A percentile compares a stretch with the other conserved stretches of the same genome.
phyloP scores from a whole-genome alignment of 768 basidiomycete genomes.

The Gymnopilus junonius region DNA sequence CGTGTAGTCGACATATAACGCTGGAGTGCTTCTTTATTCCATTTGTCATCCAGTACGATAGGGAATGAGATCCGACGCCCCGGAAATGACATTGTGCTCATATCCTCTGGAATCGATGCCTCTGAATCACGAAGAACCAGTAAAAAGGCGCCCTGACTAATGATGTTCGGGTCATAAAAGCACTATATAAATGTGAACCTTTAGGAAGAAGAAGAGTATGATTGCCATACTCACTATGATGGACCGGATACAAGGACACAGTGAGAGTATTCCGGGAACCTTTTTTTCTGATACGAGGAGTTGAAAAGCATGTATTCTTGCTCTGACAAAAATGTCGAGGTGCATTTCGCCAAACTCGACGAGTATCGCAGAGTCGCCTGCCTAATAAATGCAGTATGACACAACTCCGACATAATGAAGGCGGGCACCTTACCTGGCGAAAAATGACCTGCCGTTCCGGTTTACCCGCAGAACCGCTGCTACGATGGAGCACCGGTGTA shows the following conservation, averaged over 20 bases:
- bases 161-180: conserved; percentile 48
- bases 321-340: conserved; percentile 56
- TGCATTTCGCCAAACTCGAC: conserved; percentile 64
- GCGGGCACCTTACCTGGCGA: conserved; percentile 48
- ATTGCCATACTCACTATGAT: conserved; percentile 47
- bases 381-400: conserved; percentile 36
- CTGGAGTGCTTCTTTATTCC: conserved; percentile 57
- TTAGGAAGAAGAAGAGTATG: not conserved
- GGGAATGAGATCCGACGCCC: conserved; percentile 63
- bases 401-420: not conserved
- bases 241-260: conserved; percentile 59
- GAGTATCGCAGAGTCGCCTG: conserved; percentile 66
- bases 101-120: conserved; percentile 40
- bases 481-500: conserved; percentile 41
- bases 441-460: conserved; percentile 42
- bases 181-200: conserved; percentile 36
- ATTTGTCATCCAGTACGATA: conserved; percentile 63
- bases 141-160: conserved; percentile 50
- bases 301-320: conserved; percentile 62
- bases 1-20: conserved; percentile 61
- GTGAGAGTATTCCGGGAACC: conserved; percentile 40
- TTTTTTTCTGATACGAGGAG: conserved; percentile 35
- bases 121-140: conserved; percentile 42
- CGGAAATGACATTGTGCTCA: conserved; percentile 46
- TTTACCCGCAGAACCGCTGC: not conserved